phyloP scores from a whole-genome alignment of 2,329 filamentous ascomycete genomes.

The Cadophora luteo-olivacea region DNA sequence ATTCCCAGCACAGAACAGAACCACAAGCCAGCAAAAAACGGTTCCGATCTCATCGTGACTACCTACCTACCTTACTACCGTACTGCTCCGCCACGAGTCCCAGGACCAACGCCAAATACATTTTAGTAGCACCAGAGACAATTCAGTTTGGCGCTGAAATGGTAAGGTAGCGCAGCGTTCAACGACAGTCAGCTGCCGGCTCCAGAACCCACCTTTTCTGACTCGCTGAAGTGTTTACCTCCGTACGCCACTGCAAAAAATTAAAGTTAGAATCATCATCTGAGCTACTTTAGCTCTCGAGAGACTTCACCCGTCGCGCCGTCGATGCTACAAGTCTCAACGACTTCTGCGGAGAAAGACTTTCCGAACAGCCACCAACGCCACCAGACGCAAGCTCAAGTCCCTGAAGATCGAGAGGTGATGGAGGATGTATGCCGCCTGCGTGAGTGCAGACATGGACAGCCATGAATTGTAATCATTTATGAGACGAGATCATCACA shows the following conservation, averaged over 20 bases:
- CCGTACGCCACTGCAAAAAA: neutral
- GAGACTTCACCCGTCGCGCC: slow-evolving; percentile 11
- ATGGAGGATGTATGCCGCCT: neutral
- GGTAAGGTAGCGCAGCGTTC: neutral
- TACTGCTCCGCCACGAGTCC: slow-evolving; percentile 7
- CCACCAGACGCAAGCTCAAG: slow-evolving; percentile 6
- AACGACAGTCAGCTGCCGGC: slow-evolving; percentile 3
- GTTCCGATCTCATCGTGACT: slow-evolving; percentile 9
- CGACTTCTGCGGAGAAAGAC: slow-evolving; percentile 9
- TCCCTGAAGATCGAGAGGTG: slow-evolving; percentile 13
- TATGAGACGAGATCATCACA: neutral
- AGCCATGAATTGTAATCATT: neutral
- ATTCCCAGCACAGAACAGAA: neutral
- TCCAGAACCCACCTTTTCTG: slow-evolving; percentile 9
- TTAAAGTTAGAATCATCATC: neutral
- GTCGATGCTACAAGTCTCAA: neutral
- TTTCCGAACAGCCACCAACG: slow-evolving; percentile 14
- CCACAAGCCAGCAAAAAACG: neutral
- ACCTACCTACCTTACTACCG: too few relatives aligned
- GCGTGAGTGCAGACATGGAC: neutral
- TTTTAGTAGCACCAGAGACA: neutral
- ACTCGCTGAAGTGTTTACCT: slow-evolving; percentile 6
- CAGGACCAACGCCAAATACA: neutral
- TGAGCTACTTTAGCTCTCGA: neutral
- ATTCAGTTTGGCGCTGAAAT: slow-evolving; percentile 4